Base-by-base conservation (phyloP, 208 protist genomes). In the Herpetomonas muscarum region DNA sequence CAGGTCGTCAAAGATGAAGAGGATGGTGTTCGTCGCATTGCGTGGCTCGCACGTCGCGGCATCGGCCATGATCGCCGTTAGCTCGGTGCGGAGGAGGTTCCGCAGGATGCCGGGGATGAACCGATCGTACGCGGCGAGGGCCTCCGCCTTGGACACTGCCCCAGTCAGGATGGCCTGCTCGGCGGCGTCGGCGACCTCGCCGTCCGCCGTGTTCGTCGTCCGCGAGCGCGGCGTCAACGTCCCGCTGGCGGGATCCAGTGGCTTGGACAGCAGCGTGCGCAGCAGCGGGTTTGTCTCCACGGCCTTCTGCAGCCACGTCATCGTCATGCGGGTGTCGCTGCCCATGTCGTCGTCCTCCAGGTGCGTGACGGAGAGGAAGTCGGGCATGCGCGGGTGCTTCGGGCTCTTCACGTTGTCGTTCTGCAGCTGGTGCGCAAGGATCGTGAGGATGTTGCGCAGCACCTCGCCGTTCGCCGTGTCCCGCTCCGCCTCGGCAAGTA, bases 401-500 rank as follows among this genome's bases (percentile, higher is more conserved):
- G 41, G 41, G 5, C 41, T 19, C 17, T 46, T 46, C 15, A 9
- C 15, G 15, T 46, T 19, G 15, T 6, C 10, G 6, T 9, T 9
- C 19, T 22, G 41, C 9, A 46, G 15, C 5, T 19, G 41, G 17
- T 19, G 41, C 41, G 32, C 44, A 9, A 70, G 36, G 6, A 42
- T 52, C 15, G 62, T 41, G 37, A 90, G 65, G n/a, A 90, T 60
- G 51, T 62, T 84, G 10, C 85, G 85, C 30, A 90, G 67, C 26
- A 82, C 55, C 47, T 87, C 85, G 2, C 83, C 85, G 41, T 84
- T 75, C 15, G 78, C 85, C 5, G 69, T 87, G 60, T 96, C 85
- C 44, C 76, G 75, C 55, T 81, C 76, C 12, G 81, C 76, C 46
- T 86, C 85, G 0, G 60, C 53, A 4, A 58, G 50, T 15, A 92